These are phyloP conservation scores for Plasmodium yoelii DNA, from an alignment of 169 alveolate genomes.

Conservation along the genomic window DNA sequence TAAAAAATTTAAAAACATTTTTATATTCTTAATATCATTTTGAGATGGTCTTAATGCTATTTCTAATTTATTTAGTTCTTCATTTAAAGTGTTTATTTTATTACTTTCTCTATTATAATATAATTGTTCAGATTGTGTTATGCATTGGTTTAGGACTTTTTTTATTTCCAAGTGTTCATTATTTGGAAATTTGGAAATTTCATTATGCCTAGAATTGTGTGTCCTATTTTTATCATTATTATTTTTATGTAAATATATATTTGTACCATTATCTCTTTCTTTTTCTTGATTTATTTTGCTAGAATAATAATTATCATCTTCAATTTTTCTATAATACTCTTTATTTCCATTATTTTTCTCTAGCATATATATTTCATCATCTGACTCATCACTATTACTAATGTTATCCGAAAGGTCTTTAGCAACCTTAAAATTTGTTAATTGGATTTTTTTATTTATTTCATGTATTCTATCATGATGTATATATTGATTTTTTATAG, in stretches of 20 bases:
- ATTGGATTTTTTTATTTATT: slow-evolving; percentile 41
- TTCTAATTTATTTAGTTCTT: slow-evolving; percentile 52
- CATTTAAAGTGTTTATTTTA: slow-evolving; percentile 16
- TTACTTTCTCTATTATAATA: slow-evolving; percentile 4
- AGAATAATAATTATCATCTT: no score
- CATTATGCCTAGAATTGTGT: no score
- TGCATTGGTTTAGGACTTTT: slow-evolving; percentile 10
- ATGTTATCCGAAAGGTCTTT: not conserved
- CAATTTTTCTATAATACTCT: no score
- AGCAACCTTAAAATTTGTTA: slow-evolving; percentile 43
- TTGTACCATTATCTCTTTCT: no score
- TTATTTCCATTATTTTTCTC: no score
- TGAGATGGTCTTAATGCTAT: slow-evolving; percentile 47
- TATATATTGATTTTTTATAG: slow-evolving; percentile 7
- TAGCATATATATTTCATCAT: slow-evolving; percentile 18
- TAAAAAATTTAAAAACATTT: slow-evolving; percentile 38
- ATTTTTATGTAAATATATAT: no score
- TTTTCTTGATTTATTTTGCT: no score
- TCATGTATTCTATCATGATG: slow-evolving; percentile 3
- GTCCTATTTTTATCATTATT: no score
- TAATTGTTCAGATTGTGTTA: slow-evolving; percentile 8
- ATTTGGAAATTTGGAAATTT: not conserved
- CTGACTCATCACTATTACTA: slow-evolving; percentile 69
- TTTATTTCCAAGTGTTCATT: slow-evolving; percentile 20
- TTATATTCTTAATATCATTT: slow-evolving; percentile 51